Base-by-base conservation (phyloP, 2,329 filamentous ascomycete species). In the Sporothrix pallida region DNA sequence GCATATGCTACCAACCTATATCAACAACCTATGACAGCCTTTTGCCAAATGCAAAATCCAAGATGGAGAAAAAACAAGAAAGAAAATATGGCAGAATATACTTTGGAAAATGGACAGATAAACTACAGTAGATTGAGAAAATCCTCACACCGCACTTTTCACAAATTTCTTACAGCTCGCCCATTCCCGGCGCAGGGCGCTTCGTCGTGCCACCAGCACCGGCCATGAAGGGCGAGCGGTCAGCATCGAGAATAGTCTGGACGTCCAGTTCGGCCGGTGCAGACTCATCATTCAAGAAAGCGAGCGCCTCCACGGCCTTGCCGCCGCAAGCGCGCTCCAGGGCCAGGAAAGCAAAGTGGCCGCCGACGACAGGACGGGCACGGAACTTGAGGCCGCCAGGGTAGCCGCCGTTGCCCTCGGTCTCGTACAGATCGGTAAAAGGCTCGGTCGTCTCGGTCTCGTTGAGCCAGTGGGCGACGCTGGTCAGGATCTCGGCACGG, bases 271-370 rank as follows among this genome's bases (percentile, higher is more conserved):
- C 37, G 9, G 70, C 54, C 17, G 67, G 77, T 23, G 20, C 80
- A 20, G 77, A 71, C 17, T 60, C 78, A 72, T 83, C 79, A 74
- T 88, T 82, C 69, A 89, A 78, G 76, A 87, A 88, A 44, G 78
- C 78, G 73, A 93, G 81, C 0, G 87, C 89, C 23, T 87, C 84
- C 77, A 88, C 84, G 2, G 91, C 91, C 76, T 86, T 86, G 2
- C 93, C 93, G 1, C 88, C 90, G 83, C 94, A 97, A 31, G 93
- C 93, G 78, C 91, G 87, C 82, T 94, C 91, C 63, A 97, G 83
- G n/a, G 93, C 91, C 80, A 97, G 83, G 79, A 94, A 93, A 1
- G 93, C 91, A 85, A 96, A 97, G 83, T 96, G 93, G 0, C 92
- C 93, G 15, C 94, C 94, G 17, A 95, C 90, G 4, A 97, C 94